Evolutionary conservation across 768 basidiomycete species (phyloP), one percentile per base, ranked within the genome.

Genomic region (Daedaleopsis sinensis): DNA sequence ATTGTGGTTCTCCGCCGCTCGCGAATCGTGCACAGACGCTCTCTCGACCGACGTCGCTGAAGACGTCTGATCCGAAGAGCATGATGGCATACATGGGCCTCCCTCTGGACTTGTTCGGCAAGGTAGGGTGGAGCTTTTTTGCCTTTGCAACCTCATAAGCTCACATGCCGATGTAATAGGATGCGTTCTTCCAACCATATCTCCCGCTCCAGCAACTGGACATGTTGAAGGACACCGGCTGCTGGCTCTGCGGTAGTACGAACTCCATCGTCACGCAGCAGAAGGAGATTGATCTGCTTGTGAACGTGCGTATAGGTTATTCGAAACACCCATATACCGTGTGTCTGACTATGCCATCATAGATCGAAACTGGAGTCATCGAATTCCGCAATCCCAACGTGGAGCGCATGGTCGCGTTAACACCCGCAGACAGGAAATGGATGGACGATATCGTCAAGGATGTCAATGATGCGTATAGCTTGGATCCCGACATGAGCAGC

Each of bases 121-220:
- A 90, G 81, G 94, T 93, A 61, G 16, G 39, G 18, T 32, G 27
- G 27, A 3, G 3, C 27, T 32, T 7, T 7, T 32, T 32, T 32
- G 27, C 7, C 52, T 38, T 13, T 13, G 1, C 16, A 5, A 19
- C 32, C 3, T 19, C 9, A 27, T 12, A 0, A 23, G 21, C 15
- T 21, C 0, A 44, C 12, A 48, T 21, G 1, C 19, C 27, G 27
- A 15, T 21, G 18, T 5, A 12, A 16, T 46, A 94, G 89, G 92
- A 94, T 66, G 84, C 94, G 5, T 96, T 98, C 78, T 99, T 99
- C 77, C 97, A 99, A 72, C 97, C 97, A 1, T 99, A 98, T 72
- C 78, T 98, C 13, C 96, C 97, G 0, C 74, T 99, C 2, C 97
- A 99, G 73, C 96, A 99, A 75, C 79, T 97, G 7, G 96, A 98